Conservation (phyloP, 306 rosid genomes). For the Rosa chinensis region DNA sequence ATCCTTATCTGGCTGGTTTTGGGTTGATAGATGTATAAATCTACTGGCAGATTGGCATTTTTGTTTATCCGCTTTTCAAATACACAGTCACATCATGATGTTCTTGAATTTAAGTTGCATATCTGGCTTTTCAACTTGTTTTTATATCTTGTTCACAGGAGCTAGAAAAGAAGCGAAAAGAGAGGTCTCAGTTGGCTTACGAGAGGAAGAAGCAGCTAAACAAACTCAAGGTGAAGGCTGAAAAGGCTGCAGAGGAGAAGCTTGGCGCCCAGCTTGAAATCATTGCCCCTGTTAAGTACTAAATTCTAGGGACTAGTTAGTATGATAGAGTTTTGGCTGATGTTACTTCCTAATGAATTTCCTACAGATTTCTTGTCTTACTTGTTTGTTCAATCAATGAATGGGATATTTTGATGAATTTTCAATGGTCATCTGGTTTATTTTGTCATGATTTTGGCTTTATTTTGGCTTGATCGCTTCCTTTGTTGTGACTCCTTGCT, state of each 20-base stretch:
- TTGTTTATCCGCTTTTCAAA: too few species aligned
- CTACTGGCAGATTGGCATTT: background rate
- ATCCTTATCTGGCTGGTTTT: background rate
- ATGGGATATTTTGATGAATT: constrained; percentile 13
- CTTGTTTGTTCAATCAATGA: background rate
- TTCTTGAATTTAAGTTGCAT: too few species aligned
- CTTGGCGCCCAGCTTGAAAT: constrained; percentile 57
- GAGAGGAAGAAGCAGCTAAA: constrained; percentile 61
- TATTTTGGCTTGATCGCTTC: too few species aligned
- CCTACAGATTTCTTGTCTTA: constrained; percentile 23
- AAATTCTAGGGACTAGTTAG: constrained; percentile 20
- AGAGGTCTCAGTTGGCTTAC: constrained; percentile 41
- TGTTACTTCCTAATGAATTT: constrained; percentile 21
- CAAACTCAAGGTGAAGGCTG: constrained; percentile 43
- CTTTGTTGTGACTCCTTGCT: too few species aligned
- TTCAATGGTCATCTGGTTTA: background rate
- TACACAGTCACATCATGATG: too few species aligned
- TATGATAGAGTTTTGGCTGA: constrained; percentile 25
- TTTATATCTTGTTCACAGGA: constrained; percentile 31
- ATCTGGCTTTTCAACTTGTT: background rate
- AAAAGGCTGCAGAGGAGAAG: constrained; percentile 52
- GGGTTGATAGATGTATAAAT: background rate
- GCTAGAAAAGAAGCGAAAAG: constrained; percentile 67
- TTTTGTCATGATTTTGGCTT: too few species aligned
- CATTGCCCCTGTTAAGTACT: constrained; percentile 57